Evolutionary conservation across 1,139 yeast species (phyloP).

Genomic region (Candida sp.): DNA sequence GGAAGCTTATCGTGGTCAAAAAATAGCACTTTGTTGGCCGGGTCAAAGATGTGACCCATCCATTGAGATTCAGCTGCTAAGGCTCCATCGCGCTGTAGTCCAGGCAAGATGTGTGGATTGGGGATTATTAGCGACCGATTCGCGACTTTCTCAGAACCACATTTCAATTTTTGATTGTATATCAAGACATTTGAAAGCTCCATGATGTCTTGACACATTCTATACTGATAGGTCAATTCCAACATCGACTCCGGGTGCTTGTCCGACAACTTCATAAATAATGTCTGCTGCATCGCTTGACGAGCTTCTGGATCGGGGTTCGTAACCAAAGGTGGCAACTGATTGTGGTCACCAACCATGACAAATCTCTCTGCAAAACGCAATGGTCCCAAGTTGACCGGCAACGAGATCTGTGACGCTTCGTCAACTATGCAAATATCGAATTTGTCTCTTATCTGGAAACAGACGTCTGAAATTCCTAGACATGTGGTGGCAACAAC

Average conservation of each 20-base stretch:
- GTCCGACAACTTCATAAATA: constrained; percentile 77
- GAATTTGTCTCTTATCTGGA: constrained; percentile 60
- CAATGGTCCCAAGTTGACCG: constrained; percentile 88
- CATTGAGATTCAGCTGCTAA: constrained; percentile 23
- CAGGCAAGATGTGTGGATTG: constrained; percentile 24
- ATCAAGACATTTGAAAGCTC: constrained; percentile 77
- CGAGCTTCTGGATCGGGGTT: constrained; percentile 58
- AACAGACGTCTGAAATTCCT: constrained; percentile 70
- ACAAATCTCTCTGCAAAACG: constrained; percentile 78
- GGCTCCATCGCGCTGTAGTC: background rate
- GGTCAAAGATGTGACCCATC: constrained; percentile 33
- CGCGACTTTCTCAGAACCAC: constrained; percentile 74
- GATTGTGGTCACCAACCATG: constrained; percentile 94
- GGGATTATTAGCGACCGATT: constrained; percentile 56
- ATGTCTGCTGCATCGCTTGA: constrained; percentile 74
- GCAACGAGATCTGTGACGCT: constrained; percentile 94
- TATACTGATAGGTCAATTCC: constrained; percentile 80
- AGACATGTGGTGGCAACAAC: constrained; percentile 92
- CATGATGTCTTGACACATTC: constrained; percentile 95
- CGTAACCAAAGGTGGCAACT: constrained; percentile 83
- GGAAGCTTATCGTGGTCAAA: constrained; percentile 76
- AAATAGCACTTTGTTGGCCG: constrained; percentile 64
- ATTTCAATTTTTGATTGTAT: constrained; percentile 73
- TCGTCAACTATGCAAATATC: constrained; percentile 97
- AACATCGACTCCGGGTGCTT: constrained; percentile 72